phyloP scores from a whole-genome alignment of 139 green algal genomes.

The Micractinium sp. region DNA sequence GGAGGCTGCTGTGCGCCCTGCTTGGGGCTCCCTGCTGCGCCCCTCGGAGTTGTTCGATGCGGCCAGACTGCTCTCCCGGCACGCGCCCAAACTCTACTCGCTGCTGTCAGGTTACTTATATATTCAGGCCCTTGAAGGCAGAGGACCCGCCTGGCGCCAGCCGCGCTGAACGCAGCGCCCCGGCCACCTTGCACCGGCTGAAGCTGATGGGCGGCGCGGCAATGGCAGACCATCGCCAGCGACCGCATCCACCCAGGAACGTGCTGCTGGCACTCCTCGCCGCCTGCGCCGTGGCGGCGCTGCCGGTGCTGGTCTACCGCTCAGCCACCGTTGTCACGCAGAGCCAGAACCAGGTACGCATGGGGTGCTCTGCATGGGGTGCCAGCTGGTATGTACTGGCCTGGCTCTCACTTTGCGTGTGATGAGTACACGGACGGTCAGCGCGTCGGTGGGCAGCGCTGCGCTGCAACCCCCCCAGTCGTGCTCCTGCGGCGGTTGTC shows the following conservation, averaged over 20 bases:
- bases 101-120: too few species aligned
- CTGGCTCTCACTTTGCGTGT: not conserved
- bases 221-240: constrained; percentile 18
- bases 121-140: too few species aligned
- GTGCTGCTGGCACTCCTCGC: not conserved
- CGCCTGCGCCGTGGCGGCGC: not conserved
- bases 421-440: too few species aligned
- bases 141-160: too few species aligned
- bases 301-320: constrained; percentile 20
- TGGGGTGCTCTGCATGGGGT: not conserved
- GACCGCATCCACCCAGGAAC: not conserved
- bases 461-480: not conserved
- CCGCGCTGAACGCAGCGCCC: too few species aligned
- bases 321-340: not conserved
- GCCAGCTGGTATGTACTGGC: too few species aligned
- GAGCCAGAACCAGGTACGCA: constrained; percentile 6
- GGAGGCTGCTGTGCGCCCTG: too few species aligned
- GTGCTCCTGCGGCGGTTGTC: not conserved
- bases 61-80: too few species aligned
- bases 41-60: too few species aligned
- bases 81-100: too few species aligned
- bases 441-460: not conserved
- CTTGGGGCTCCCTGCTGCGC: too few species aligned
- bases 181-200: too few species aligned
- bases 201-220: not conserved